Evolutionary conservation across 768 basidiomycete species (phyloP).

Genomic region (Rhodotorula babjevae): DNA sequence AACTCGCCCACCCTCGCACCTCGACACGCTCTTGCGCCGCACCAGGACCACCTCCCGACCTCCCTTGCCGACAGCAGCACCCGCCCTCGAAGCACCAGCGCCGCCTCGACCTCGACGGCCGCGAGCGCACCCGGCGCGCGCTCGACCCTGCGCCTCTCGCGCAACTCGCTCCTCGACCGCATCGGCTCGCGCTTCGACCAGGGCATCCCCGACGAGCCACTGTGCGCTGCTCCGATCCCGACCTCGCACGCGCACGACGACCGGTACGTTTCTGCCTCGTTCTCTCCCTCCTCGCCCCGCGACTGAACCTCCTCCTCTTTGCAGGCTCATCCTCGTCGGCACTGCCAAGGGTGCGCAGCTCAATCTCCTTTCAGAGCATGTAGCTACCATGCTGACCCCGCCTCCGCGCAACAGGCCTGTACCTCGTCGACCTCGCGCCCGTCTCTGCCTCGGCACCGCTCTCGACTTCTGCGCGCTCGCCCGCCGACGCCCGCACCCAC

Average conservation of each 20-base stretch:
- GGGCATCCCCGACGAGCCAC: slow-evolving; percentile 7
- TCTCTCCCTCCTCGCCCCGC: background rate
- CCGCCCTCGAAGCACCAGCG: too few relatives aligned
- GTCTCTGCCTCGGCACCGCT: background rate
- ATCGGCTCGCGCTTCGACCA: slow-evolving; percentile 23
- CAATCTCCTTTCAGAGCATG: background rate
- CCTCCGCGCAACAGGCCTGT: slow-evolving; percentile 6
- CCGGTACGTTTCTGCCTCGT: background rate
- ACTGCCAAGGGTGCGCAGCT: background rate
- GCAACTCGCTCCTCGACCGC: background rate
- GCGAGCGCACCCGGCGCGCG: too few relatives aligned
- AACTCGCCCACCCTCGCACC: too few relatives aligned
- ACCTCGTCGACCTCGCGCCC: slow-evolving; percentile 20
- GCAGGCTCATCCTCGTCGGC: slow-evolving; percentile 29
- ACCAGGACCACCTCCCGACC: too few relatives aligned
- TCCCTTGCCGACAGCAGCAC: too few relatives aligned
- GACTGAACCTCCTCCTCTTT: background rate
- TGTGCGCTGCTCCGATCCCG: slow-evolving; percentile 1
- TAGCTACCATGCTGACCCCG: too few relatives aligned
- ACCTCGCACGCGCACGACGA: background rate
- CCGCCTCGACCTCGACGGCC: too few relatives aligned
- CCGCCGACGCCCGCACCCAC: slow-evolving; percentile 1
- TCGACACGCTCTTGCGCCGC: too few relatives aligned
- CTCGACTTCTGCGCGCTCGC: background rate
- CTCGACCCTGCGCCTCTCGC: background rate